Base-by-base conservation (phyloP, 495 filamentous ascomycete species). In the Hypoxylon lienhwacheense region DNA sequence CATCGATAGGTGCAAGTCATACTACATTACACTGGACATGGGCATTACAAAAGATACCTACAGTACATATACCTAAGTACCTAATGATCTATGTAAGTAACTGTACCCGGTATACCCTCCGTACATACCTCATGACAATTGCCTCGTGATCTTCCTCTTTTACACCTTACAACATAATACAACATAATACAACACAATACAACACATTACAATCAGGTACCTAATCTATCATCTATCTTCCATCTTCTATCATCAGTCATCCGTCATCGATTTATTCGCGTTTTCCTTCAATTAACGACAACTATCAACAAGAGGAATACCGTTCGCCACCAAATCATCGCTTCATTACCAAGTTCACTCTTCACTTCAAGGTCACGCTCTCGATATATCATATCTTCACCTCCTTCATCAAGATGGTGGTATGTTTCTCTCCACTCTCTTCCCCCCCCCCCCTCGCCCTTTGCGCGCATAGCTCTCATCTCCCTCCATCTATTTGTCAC, bases 391-490 rank as follows among this genome's bases (percentile, higher is more conserved):
- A n/a, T n/a, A n/a, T n/a, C n/a, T n/a, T 31, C 11, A 8, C 7
- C 34, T 20, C 4, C 7, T 31, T 31, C 21, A 19, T 55, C 53
- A 65, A 50, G 22, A 66, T 59, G 59, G 55, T 63, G 51, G 63
- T 66, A 63, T 28, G 63, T 66, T 51, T 20, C 19, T 24, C 55
- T 33, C 17, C 7, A 12, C 41, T 46, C 47, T 16, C 35, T 49
- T 37, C 41, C 29, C 24, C 32, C 35, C 43, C 15, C 17, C 25
- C 32, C 28, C 42, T 17, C 33, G n/a, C n/a, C 29, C 55, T 33
- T 21, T 11, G 11, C 41, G 51, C 47, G 20, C 35, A 53, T 37
- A 47, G 22, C 24, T 24, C 35, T 36, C 15, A 20, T 34, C 32
- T 22, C 42, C 17, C 33, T 25, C 8, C 12, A 19, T 10, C 4